A percentile compares a stretch with the other conserved stretches of the same genome.
These are phyloP conservation scores for Antonospora locustae DNA, from an alignment of 371 early-diverging fungal genomes.

Conservation along the genomic window DNA sequence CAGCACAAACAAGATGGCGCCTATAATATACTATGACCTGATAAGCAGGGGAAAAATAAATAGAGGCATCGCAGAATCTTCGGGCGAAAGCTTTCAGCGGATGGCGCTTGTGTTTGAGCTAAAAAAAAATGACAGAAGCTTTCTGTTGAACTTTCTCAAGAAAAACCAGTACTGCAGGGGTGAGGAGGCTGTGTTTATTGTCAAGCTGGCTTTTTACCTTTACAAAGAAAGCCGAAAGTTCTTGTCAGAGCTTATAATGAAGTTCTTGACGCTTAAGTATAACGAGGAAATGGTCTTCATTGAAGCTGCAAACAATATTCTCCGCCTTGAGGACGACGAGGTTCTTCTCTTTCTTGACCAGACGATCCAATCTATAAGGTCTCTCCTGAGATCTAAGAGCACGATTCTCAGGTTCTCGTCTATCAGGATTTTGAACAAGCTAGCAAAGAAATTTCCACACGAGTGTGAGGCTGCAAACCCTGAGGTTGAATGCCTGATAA, in stretches of 20 bases:
- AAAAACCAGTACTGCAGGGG: too few relatives aligned
- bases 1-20: constrained; percentile 23
- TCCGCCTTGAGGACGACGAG: constrained; percentile 23
- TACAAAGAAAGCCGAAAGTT: too few relatives aligned
- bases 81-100: constrained; percentile 8
- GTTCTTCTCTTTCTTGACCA: constrained; percentile 21
- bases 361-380: constrained; percentile 29
- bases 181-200: too few relatives aligned
- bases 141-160: too few relatives aligned
- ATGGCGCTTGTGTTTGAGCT: constrained; percentile 11
- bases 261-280: constrained; percentile 11
- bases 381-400: constrained; percentile 31
- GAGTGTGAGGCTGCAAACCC: constrained; percentile 36
- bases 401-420: constrained; percentile 33
- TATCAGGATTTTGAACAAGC: constrained; percentile 37
- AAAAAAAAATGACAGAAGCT: not conserved
- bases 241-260: constrained; percentile 6
- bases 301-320: constrained; percentile 30
- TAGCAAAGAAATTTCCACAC: constrained; percentile 35
- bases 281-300: constrained; percentile 25
- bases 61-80: constrained; percentile 9
- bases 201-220: too few relatives aligned
- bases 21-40: constrained; percentile 26
- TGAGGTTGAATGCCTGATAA: constrained; percentile 48
- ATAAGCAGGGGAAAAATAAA: constrained; percentile 11